Conservation (phyloP, 208 protist species). For the Trypanosoma platydactyli region DNA sequence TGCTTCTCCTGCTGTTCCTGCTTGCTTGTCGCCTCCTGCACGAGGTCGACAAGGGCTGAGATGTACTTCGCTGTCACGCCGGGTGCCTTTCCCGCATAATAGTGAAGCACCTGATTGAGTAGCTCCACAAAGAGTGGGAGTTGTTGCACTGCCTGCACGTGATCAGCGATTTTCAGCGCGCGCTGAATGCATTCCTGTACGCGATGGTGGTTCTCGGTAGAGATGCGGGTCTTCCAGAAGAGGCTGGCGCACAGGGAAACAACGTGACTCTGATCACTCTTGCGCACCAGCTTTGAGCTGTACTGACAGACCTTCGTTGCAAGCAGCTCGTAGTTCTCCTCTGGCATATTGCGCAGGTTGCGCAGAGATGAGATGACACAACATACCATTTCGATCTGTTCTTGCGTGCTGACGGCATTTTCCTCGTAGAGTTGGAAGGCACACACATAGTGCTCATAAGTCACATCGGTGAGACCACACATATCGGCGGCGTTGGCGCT, state of each 20-base stretch:
- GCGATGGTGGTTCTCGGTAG: conserved; percentile 58
- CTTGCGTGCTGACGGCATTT: conserved; percentile 72
- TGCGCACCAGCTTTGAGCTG: conserved; percentile 89
- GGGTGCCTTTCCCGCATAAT: conserved; percentile 84
- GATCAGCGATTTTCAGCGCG: conserved; percentile 91
- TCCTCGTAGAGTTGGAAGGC: conserved; percentile 96
- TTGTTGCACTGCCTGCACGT: conserved; percentile 70
- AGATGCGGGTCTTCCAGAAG: conserved; percentile 80
- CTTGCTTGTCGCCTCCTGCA: conserved; percentile 34
- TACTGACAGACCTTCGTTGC: conserved; percentile 90
- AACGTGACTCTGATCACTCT: conserved; percentile 89
- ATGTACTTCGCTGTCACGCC: conserved; percentile 55
- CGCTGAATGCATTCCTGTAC: conserved; percentile 94
- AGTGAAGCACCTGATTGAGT: conserved; percentile 94
- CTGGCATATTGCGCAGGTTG: conserved; percentile 43
- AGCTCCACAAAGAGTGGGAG: conserved; percentile 95
- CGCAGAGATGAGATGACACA: conserved; percentile 72
- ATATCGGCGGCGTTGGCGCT: conserved; percentile 75
- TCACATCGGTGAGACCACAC: conserved; percentile 68
- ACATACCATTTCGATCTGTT: conserved; percentile 82
- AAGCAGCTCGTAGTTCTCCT: conserved; percentile 94
- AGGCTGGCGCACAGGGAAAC: conserved; percentile 84
- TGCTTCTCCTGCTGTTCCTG: conserved; percentile 28
- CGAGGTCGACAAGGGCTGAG: conserved; percentile 53
- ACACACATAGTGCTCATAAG: conserved; percentile 90